Percentiles rank a stretch among this genome's conserved stretches.
Evolutionary conservation across 768 basidiomycete genomes (phyloP).

Genomic region (Scleroderma bovista): DNA sequence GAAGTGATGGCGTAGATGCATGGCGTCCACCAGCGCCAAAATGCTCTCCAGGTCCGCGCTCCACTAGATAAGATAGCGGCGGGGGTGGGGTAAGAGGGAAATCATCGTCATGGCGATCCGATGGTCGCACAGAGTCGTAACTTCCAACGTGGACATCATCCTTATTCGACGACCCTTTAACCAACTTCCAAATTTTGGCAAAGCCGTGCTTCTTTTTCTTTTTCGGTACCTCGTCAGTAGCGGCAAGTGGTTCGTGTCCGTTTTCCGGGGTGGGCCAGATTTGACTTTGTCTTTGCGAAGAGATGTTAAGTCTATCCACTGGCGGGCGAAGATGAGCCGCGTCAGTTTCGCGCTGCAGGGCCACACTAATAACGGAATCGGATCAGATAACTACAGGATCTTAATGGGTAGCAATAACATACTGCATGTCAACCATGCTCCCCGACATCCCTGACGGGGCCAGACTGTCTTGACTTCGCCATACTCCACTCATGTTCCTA

Average conservation of each 20-base stretch:
- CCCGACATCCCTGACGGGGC: conserved; percentile 78
- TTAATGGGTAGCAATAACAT: conserved; percentile 30
- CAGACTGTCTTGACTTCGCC: conserved; percentile 77
- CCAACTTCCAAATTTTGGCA: conserved; percentile 75
- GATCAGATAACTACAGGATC: conserved; percentile 6
- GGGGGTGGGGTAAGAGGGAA: conserved; percentile 85
- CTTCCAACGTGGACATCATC: conserved; percentile 23
- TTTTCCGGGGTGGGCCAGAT: conserved; percentile 44
- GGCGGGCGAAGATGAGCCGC: conserved; percentile 26
- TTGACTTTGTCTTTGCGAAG: conserved; percentile 42
- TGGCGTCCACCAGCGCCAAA: conserved; percentile 48
- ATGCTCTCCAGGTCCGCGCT: conserved; percentile 47
- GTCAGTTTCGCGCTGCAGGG: conserved; percentile 63
- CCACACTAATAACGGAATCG: conserved; percentile 45
- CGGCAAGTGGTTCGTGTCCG: conserved; percentile 18
- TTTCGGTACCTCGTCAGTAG: conserved; percentile 49
- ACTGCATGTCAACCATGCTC: conserved; percentile 94
- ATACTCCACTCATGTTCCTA: conserved; percentile 63
- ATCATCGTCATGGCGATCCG: conserved; percentile 52
- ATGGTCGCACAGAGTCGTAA: conserved; percentile 35
- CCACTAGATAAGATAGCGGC: conserved; percentile 81
- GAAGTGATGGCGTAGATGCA: conserved; percentile 65
- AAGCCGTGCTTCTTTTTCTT: conserved; percentile 70
- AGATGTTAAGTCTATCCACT: conserved; percentile 29
- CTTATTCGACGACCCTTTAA: conserved; percentile 52